Conservation (phyloP, 257 asterid species). For the Capsicum rhomboideum region DNA sequence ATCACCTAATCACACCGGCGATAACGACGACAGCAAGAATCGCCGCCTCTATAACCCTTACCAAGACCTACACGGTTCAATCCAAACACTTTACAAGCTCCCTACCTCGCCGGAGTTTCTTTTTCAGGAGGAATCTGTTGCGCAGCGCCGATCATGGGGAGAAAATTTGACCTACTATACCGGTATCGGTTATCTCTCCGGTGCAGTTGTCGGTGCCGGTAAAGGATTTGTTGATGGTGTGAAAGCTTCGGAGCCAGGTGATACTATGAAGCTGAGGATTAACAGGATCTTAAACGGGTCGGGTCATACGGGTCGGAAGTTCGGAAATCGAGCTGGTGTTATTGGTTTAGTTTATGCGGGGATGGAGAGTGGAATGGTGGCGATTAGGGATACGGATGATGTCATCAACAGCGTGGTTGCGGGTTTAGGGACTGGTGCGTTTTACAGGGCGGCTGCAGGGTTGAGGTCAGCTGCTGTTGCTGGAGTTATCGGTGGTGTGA, state of each 20-base stretch:
- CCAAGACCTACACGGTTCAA: slow-evolving; percentile 61
- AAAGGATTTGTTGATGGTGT: slow-evolving; percentile 62
- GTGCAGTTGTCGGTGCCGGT: slow-evolving; percentile 60
- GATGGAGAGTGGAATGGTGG: slow-evolving; percentile 77
- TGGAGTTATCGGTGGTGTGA: slow-evolving; percentile 39
- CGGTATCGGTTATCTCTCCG: slow-evolving; percentile 72
- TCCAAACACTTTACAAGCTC: slow-evolving; percentile 51
- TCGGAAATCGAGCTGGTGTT: slow-evolving; percentile 78
- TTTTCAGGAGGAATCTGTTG: slow-evolving; percentile 65
- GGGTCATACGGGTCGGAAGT: slow-evolving; percentile 64
- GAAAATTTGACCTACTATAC: slow-evolving; percentile 88
- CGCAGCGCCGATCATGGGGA: slow-evolving; percentile 92
- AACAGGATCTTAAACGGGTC: slow-evolving; percentile 79
- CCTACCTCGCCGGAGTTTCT: slow-evolving; percentile 85
- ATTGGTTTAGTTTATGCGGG: slow-evolving; percentile 79
- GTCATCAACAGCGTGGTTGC: slow-evolving; percentile 37
- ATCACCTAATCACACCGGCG: no score
- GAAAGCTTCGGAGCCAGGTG: slow-evolving; percentile 61
- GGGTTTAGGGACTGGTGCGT: slow-evolving; percentile 41
- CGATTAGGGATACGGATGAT: slow-evolving; percentile 32
- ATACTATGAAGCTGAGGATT: slow-evolving; percentile 61
- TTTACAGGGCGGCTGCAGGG: slow-evolving; percentile 45
- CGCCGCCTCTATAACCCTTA: slow-evolving; percentile 90
- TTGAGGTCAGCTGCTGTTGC: slow-evolving; percentile 44
- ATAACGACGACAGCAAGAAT: slow-evolving; percentile 18